These are phyloP conservation scores for Fusarium mexicanum DNA, from an alignment of 2,329 filamentous ascomycete genomes.

Conservation along the genomic window DNA sequence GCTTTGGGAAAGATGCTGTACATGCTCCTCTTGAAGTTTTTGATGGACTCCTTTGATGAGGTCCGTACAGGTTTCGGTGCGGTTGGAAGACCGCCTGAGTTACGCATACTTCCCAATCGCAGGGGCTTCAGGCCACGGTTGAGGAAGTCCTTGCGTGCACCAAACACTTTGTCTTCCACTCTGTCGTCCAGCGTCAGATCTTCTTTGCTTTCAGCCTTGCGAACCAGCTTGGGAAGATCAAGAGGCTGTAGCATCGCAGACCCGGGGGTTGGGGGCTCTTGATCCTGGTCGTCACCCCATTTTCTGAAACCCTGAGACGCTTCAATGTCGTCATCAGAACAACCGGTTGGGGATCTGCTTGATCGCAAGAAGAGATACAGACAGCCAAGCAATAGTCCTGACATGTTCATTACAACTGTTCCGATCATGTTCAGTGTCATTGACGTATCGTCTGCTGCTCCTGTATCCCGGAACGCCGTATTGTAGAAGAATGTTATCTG, in stretches of 20 bases:
- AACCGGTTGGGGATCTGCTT: slow-evolving; percentile 65
- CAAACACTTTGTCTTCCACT: slow-evolving; percentile 46
- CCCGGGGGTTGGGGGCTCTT: slow-evolving; percentile 14
- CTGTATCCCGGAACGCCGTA: slow-evolving; percentile 57
- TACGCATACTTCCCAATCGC: slow-evolving; percentile 37
- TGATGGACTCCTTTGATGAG: slow-evolving; percentile 34
- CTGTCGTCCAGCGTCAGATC: slow-evolving; percentile 36
- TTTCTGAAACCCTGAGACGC: slow-evolving; percentile 23
- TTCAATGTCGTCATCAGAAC: slow-evolving; percentile 48
- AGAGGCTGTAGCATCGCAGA: slow-evolving; percentile 19
- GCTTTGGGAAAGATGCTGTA: slow-evolving; percentile 41
- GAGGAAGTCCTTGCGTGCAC: slow-evolving; percentile 37
- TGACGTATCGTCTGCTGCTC: slow-evolving; percentile 50
- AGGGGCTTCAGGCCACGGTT: slow-evolving; percentile 28
- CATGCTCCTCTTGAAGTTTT: slow-evolving; percentile 40
- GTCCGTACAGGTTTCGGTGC: slow-evolving; percentile 28
- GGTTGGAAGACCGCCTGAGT: slow-evolving; percentile 24
- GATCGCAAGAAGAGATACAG: slow-evolving; percentile 75
- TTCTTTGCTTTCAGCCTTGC: slow-evolving; percentile 24
- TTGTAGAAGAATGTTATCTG: slow-evolving; percentile 72
- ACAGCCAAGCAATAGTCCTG: slow-evolving; percentile 71
- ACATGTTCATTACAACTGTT: slow-evolving; percentile 72
- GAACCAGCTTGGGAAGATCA: slow-evolving; percentile 12
- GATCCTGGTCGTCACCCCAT: slow-evolving; percentile 24
- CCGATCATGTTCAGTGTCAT: slow-evolving; percentile 69